Conservation (phyloP, 2,329 filamentous ascomycete genomes). For the Pyrenophora teres region DNA sequence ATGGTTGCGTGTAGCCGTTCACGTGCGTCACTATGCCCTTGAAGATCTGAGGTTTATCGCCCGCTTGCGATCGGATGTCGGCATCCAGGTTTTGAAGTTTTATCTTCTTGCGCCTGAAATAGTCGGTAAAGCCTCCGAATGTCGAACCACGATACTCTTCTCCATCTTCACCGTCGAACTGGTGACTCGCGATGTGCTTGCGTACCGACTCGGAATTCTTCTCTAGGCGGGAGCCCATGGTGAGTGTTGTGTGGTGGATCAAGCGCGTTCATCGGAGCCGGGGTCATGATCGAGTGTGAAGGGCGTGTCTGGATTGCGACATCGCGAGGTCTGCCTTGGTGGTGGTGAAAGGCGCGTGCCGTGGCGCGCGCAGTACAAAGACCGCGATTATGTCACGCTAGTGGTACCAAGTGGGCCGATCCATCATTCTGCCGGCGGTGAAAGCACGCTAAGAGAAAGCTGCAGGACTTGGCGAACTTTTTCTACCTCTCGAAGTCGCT, state of each 20-base stretch:
- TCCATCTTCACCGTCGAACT: slow-evolving; percentile 79
- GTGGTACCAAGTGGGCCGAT: slow-evolving; percentile 17
- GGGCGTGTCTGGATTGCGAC: slow-evolving; percentile 1
- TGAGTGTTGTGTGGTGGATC: slow-evolving; percentile 20
- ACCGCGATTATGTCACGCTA: slow-evolving; percentile 17
- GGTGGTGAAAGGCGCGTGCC: slow-evolving; percentile 14
- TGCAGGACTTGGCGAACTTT: slow-evolving; percentile 38
- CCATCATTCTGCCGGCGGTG: slow-evolving; percentile 33
- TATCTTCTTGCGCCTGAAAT: slow-evolving; percentile 93
- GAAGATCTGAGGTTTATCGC: slow-evolving; percentile 82
- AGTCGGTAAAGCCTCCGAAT: slow-evolving; percentile 89
- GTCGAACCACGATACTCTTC: slow-evolving; percentile 88
- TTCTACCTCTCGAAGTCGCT: slow-evolving; percentile 21
- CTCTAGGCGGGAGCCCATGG: slow-evolving; percentile 67
- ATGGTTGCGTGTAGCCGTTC: slow-evolving; percentile 94
- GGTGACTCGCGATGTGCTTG: slow-evolving; percentile 69
- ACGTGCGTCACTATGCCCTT: slow-evolving; percentile 88
- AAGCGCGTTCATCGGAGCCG: slow-evolving; percentile 22
- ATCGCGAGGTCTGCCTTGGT: slow-evolving; percentile 6
- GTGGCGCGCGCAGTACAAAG: slow-evolving; percentile 12
- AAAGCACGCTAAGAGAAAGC: slow-evolving; percentile 21
- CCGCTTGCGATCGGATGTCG: slow-evolving; percentile 71
- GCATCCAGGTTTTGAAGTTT: slow-evolving; percentile 95
- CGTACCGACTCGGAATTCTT: slow-evolving; percentile 63
- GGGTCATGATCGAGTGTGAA: slow-evolving; percentile 32